Base-by-base conservation (phyloP, 306 rosid genomes). In the Acacia melanoxylon region DNA sequence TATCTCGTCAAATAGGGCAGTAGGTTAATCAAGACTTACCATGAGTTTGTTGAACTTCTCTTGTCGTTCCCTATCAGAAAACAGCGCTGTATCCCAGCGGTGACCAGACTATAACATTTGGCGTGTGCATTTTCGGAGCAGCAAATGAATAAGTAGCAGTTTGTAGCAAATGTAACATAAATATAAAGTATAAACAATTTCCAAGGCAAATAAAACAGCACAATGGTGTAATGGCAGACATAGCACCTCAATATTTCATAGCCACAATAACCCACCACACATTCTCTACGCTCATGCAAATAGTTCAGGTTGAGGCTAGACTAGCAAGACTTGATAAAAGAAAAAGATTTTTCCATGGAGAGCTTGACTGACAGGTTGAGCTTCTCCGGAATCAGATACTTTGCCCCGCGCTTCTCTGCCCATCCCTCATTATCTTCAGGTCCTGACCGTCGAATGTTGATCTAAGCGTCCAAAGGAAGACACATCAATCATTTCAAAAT, bases 21-120 rank as follows among this genome's bases (percentile, higher is more conserved):
- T 61, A 1, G 22, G 35, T 79, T 44, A 77, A 81, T n/a, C 54
- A 51, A 83, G 42, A 85, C 84, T 83, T 87, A 96, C 99, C 99
- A 96, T 96, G 94, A 96, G 99, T 90, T 93, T 96, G 81, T 93
- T 93, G 92, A 96, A 96, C 76, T 96, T 96, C 75, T 96, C 98
- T 85, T 93, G 99, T 77, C 99, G 91, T 83, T 96, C 99, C 16
- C 85, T 90, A 75, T 96, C 99, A 31, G 87, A 48, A 81, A 95
- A 95, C 68, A 85, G 77, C 5, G 96, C 63, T 1, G 89, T 75
- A 80, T 96, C 99, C 99, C 99, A 96, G 52, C 85, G 92, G 84
- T 91, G 94, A 78, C 91, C 97, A 76, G 89, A 75, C 99, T 93
- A 91, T 78, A 81, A 72, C 75, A 84, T 83, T 65, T 59, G 41